Evolutionary conservation across 345 rosid species (phyloP).

Genomic region (Eutrema heterophyllum): DNA sequence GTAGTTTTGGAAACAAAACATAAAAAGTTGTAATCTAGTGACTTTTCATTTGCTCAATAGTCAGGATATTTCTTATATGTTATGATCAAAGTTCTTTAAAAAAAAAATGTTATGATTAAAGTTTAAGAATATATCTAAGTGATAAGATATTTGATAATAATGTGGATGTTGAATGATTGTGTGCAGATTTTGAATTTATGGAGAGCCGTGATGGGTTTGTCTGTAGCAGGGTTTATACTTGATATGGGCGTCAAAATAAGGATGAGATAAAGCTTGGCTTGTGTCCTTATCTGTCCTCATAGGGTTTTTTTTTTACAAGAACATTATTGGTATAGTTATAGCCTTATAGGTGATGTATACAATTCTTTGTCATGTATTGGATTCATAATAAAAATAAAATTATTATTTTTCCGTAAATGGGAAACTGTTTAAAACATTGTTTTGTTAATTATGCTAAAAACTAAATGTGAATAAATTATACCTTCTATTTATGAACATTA

Average conservation of each 20-base stretch:
- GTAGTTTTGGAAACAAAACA: not conserved
- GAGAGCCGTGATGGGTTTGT: slow-evolving; percentile 29
- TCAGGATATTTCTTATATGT: not conserved
- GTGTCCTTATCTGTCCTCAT: slow-evolving; percentile 19
- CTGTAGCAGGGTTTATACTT: slow-evolving; percentile 21
- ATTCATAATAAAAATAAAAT: not conserved
- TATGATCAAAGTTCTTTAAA: not conserved
- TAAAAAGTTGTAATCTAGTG: not conserved
- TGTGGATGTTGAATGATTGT: slow-evolving; percentile 17
- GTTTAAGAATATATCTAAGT: not conserved
- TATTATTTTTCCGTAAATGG: not conserved
- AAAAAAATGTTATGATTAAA: not conserved
- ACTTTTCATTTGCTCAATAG: not conserved
- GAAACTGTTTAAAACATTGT: not conserved
- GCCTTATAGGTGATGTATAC: slow-evolving; percentile 31
- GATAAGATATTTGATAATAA: slow-evolving; percentile 12
- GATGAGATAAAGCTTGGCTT: slow-evolving; percentile 22
- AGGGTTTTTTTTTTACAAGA: not conserved
- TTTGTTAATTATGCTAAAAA: not conserved
- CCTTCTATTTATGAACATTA: not conserved
- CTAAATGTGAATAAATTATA: not conserved
- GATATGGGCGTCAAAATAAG: slow-evolving; percentile 7
- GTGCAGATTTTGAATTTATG: slow-evolving; percentile 42
- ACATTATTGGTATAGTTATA: not conserved
- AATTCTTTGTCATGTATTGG: slow-evolving; percentile 20